Percentiles rank a stretch among this genome's conserved stretches.
Conservation (phyloP, 1,284 basidiomycete species). For the Pseudomicrostroma phylloplanum region DNA sequence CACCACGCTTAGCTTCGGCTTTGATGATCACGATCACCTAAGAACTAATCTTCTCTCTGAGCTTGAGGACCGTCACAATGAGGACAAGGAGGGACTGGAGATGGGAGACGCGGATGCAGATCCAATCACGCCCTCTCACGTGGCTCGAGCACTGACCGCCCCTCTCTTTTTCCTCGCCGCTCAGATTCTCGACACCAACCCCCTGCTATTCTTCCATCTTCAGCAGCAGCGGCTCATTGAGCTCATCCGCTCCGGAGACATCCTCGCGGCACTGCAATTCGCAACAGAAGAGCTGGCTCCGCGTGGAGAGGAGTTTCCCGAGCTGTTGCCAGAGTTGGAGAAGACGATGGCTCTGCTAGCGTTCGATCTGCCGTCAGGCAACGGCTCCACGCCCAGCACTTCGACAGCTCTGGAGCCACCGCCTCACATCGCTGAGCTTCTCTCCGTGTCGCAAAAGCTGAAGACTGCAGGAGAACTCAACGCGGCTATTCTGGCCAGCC, state of each 20-base stretch:
- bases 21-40: constrained; percentile 5
- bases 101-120: background rate
- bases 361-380: constrained; percentile 59
- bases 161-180: background rate
- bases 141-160: background rate
- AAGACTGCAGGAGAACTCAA: constrained; percentile 87
- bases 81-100: background rate
- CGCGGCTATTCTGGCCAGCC: constrained; percentile 81
- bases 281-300: constrained; percentile 89
- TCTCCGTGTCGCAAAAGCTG: constrained; percentile 78
- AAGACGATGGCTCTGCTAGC: constrained; percentile 90
- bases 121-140: background rate
- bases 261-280: constrained; percentile 76
- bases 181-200: constrained; percentile 91
- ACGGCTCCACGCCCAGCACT: constrained; percentile 10
- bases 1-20: constrained; percentile 81
- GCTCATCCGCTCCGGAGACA: constrained; percentile 73
- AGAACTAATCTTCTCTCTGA: constrained; percentile 6
- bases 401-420: constrained; percentile 53
- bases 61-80: background rate
- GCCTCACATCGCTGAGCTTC: constrained; percentile 63
- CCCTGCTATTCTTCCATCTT: constrained; percentile 79
- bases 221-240: constrained; percentile 94
- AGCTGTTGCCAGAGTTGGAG: constrained; percentile 85
- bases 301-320: constrained; percentile 85